These are phyloP conservation scores for Scedosporium dehoogii DNA, from an alignment of 2,329 filamentous ascomycete species.

Conservation along the genomic window DNA sequence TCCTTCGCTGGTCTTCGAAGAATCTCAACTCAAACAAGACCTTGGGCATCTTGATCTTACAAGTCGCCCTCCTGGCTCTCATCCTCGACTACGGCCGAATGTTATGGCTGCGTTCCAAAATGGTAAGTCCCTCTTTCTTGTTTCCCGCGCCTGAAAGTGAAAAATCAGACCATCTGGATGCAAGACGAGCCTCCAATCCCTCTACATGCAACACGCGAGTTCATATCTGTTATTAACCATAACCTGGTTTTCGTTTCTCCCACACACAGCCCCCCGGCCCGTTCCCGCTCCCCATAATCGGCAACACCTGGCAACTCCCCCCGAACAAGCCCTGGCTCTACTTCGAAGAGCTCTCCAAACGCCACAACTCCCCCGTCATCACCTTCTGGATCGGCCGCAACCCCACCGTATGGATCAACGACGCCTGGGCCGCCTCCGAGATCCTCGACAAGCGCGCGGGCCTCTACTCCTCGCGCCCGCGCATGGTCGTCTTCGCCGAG, in stretches of 20 bases:
- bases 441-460: conserved; percentile 43
- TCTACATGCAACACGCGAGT: too few relatives aligned
- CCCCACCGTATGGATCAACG: conserved; percentile 37
- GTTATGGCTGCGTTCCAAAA: conserved; percentile 36
- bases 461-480: conserved; percentile 40
- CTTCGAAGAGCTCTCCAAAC: conserved; percentile 35
- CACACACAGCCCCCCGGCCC: conserved; percentile 39
- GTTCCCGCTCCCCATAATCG: conserved; percentile 41
- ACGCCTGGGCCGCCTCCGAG: conserved; percentile 39
- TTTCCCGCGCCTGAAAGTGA: not conserved
- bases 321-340: conserved; percentile 47
- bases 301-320: conserved; percentile 45
- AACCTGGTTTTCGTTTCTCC: not conserved
- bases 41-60: conserved; percentile 1
- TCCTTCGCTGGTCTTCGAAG: not conserved
- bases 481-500: conserved; percentile 37
- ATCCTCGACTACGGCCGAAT: conserved; percentile 36
- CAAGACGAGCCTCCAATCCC: too few relatives aligned
- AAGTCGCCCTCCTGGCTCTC: conserved; percentile 13
- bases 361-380: conserved; percentile 37
- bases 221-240: conserved; percentile 5
- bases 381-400: conserved; percentile 43
- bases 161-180: not conserved
- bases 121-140: conserved; percentile 21
- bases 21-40: not conserved